Evolutionary conservation across 2,329 filamentous ascomycete genomes (phyloP).

Genomic region (Fusarium sp.): DNA sequence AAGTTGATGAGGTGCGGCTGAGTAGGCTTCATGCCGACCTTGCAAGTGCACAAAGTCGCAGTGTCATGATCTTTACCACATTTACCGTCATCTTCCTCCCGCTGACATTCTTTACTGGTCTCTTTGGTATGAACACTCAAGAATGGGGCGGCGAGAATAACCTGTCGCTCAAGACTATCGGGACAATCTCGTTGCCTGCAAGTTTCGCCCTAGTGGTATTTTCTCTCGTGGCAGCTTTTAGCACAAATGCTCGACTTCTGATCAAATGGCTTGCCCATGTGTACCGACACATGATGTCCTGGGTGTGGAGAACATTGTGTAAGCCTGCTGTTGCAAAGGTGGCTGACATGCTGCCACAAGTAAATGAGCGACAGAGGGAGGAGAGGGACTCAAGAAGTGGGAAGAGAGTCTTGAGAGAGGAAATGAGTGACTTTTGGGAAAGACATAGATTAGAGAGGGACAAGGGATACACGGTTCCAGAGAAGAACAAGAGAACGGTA

Average conservation of each 20-base stretch:
- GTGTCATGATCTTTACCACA: slow-evolving; percentile 72
- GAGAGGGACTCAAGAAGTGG: slow-evolving; percentile 27
- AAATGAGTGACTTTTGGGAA: slow-evolving; percentile 54
- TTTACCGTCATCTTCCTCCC: slow-evolving; percentile 71
- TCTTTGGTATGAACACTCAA: slow-evolving; percentile 71
- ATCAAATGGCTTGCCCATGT: slow-evolving; percentile 37
- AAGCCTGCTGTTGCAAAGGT: slow-evolving; percentile 28
- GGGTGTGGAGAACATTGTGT: slow-evolving; percentile 37
- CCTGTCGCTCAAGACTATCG: slow-evolving; percentile 54
- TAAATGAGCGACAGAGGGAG: slow-evolving; percentile 28
- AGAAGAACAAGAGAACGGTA: slow-evolving; percentile 45
- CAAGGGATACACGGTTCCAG: slow-evolving; percentile 50
- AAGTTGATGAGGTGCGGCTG: slow-evolving; percentile 71
- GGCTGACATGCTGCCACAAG: slow-evolving; percentile 26
- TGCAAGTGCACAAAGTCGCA: slow-evolving; percentile 67
- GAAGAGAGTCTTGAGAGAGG: slow-evolving; percentile 35
- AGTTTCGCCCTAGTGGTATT: slow-evolving; percentile 58
- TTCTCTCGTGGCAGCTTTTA: slow-evolving; percentile 65
- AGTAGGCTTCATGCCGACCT: slow-evolving; percentile 69
- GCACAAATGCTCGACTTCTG: slow-evolving; percentile 51
- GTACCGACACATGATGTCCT: slow-evolving; percentile 18
- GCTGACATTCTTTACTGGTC: slow-evolving; percentile 69
- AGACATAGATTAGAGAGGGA: slow-evolving; percentile 51
- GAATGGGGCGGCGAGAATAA: slow-evolving; percentile 65
- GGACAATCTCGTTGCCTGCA: slow-evolving; percentile 56